Evolutionary conservation across 192 early-diverging fungal genomes (phyloP).

Genomic region (Gigaspora rosea): DNA sequence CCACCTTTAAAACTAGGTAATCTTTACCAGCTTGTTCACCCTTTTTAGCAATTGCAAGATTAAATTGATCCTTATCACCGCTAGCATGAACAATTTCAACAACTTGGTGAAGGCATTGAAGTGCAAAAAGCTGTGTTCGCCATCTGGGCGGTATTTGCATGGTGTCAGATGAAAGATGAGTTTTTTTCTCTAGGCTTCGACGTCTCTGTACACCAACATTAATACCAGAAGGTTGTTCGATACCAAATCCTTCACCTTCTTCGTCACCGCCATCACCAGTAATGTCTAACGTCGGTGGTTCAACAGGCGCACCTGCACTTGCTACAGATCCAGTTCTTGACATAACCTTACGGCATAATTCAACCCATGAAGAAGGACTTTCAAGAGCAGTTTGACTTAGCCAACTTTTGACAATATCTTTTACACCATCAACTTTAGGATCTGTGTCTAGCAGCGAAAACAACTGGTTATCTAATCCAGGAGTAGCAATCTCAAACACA

Average conservation of each 20-base stretch:
- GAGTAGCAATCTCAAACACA: conserved; percentile 64
- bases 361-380: conserved; percentile 79
- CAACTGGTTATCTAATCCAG: conserved; percentile 74
- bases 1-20: conserved; percentile 73
- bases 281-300: conserved; percentile 30
- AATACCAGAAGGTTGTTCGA: conserved; percentile 33
- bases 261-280: conserved; percentile 37
- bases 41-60: conserved; percentile 62
- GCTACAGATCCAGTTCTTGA: conserved; percentile 61
- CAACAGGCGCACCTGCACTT: conserved; percentile 30
- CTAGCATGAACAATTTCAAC: conserved; percentile 61
- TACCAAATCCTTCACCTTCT: conserved; percentile 28
- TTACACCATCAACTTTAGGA: conserved; percentile 57
- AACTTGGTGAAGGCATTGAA: conserved; percentile 70
- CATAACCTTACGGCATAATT: conserved; percentile 77
- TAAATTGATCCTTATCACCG: conserved; percentile 65
- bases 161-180: not conserved
- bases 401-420: conserved; percentile 62
- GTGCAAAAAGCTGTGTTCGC: conserved; percentile 80
- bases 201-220: conserved; percentile 25
- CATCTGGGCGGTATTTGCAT: conserved; percentile 62
- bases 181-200: conserved; percentile 12
- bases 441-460: conserved; percentile 82
- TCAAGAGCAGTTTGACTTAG: conserved; percentile 61
- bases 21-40: conserved; percentile 61